phyloP scores from a whole-genome alignment of 768 basidiomycete species.

The Naganishia friedmannii region DNA sequence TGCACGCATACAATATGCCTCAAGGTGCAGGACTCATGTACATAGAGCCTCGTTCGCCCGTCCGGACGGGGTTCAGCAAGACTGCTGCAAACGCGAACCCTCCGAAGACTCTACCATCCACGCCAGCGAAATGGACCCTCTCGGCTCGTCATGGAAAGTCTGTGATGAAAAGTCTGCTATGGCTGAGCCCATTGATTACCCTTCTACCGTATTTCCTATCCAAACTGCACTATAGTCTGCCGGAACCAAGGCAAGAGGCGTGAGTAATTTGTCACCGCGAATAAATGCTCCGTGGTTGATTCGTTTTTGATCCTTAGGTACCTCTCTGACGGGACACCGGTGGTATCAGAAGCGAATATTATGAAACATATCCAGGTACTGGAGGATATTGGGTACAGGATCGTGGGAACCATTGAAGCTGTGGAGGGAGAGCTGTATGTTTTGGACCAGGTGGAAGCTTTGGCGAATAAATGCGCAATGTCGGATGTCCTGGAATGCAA shows the following conservation, averaged over 20 bases:
- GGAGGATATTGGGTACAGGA: slow-evolving; percentile 84
- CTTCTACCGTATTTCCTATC: slow-evolving; percentile 15
- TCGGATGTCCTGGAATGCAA: slow-evolving; percentile 78
- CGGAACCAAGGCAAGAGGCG: slow-evolving; percentile 8
- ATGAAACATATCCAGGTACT: slow-evolving; percentile 51
- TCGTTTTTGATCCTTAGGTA: background rate
- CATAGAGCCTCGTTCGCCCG: slow-evolving; percentile 19
- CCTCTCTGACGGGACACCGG: slow-evolving; percentile 20
- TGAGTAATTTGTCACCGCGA: background rate
- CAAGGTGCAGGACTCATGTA: slow-evolving; percentile 22
- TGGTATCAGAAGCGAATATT: slow-evolving; percentile 39
- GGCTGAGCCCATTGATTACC: slow-evolving; percentile 10
- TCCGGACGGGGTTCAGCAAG: slow-evolving; percentile 16
- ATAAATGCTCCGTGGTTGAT: background rate
- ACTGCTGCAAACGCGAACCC: background rate
- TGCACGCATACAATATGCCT: slow-evolving; percentile 14
- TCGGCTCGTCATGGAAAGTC: slow-evolving; percentile 1
- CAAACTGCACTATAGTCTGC: slow-evolving; percentile 22
- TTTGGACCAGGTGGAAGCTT: slow-evolving; percentile 62
- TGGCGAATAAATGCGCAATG: slow-evolving; percentile 65
- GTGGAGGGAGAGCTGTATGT: slow-evolving; percentile 81
- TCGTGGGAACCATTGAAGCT: slow-evolving; percentile 85
- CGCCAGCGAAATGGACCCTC: background rate
- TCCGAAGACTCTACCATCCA: background rate
- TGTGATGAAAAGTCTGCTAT: background rate